Evolutionary conservation across 1,139 yeast genomes (phyloP), one percentile per base, ranked within the genome.

Genomic region (Spathaspora sp.): DNA sequence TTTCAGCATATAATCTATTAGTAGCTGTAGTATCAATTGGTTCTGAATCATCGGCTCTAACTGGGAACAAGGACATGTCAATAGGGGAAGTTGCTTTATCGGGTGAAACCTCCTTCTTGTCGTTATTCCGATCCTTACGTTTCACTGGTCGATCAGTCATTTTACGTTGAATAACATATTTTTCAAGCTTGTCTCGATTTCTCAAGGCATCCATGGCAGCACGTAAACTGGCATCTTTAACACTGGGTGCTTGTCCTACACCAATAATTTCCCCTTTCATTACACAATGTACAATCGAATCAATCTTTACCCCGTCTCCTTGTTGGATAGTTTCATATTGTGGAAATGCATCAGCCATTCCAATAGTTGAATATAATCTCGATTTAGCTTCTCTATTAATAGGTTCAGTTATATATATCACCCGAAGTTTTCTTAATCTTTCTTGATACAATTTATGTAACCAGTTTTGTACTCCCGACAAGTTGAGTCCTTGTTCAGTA

Each of bases 331-430:
- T 73, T n/a, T 73, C 72, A 59, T 93, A 93, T 33, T 71, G 74
- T 0, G 96, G 86, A 36, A 82, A 83, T 48, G 77, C 67, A 3
- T 80, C 76, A 0, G 93, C 91, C 39, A 84, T 78, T 0, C 97
- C 97, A 44, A 93, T 82, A 43, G 86, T 69, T 1, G 91, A 82
- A 59, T 93, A 91, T 15, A 93, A 70, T 51, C 84, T 84, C 15
- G 83, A 78, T 57, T 93, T 93, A n/a, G 95, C 89, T 43, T 80
- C 78, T 50, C 72, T 76, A 55, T 83, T 74, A 7, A 78, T 61
- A 8, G 74, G 64, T 65, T 59, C 74, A 8, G 57, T 54, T 49
- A 60, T 53, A 43, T 62, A 59, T 37, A 65, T 65, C 10, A 50
- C 47, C 47, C 68, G 74, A 45, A 62, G 65, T 17, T 54, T 54